phyloP scores from a whole-genome alignment of 2,329 filamentous ascomycete genomes.

The Rhynchosporium graminicola region DNA sequence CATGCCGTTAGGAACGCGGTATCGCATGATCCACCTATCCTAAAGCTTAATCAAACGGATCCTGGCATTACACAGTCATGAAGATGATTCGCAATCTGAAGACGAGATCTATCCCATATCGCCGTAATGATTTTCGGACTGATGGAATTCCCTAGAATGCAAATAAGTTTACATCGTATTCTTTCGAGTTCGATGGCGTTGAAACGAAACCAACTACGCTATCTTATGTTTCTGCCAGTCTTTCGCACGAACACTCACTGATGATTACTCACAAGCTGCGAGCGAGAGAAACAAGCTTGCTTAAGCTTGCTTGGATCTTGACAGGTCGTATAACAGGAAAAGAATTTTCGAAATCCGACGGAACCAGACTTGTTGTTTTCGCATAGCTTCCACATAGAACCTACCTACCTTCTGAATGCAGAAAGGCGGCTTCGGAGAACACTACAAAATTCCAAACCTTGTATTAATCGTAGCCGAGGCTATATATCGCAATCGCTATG shows the following conservation, averaged over 20 bases:
- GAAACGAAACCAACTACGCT: neutral
- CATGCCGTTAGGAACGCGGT: neutral
- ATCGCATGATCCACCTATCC: neutral
- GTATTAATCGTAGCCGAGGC: neutral
- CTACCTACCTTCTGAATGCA: neutral
- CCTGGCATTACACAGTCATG: too few relatives aligned
- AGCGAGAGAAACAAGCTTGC: slow-evolving; percentile 1
- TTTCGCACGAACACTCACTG: neutral
- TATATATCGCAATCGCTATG: neutral
- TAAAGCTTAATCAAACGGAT: neutral
- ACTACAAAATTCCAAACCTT: neutral
- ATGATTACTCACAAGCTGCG: neutral
- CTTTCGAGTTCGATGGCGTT: too few relatives aligned
- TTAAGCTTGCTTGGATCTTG: neutral
- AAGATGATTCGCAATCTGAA: too few relatives aligned
- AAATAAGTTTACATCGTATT: too few relatives aligned
- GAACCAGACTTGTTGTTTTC: neutral
- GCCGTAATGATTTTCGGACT: too few relatives aligned
- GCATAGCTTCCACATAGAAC: neutral
- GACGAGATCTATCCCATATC: too few relatives aligned
- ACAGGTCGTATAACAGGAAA: neutral
- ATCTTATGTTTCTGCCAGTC: neutral
- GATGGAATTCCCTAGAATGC: too few relatives aligned
- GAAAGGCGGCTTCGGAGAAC: slow-evolving; percentile 4
- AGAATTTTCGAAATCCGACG: neutral